phyloP scores from a whole-genome alignment of 2,329 filamentous ascomycete genomes.

The Cladosporium sp. region DNA sequence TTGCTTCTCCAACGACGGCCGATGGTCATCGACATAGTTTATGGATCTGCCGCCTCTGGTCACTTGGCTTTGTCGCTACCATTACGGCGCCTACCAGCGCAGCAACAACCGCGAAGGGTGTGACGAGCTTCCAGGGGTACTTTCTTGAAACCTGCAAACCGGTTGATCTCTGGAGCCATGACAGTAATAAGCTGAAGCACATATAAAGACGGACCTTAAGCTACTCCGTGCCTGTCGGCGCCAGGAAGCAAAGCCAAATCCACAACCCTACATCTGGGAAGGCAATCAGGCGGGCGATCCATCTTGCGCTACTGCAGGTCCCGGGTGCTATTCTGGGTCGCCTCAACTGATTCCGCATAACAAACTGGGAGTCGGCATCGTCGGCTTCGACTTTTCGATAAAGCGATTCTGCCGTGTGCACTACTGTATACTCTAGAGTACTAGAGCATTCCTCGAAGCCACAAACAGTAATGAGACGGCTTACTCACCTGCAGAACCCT shows the following conservation, averaged over 20 bases:
- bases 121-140: background rate
- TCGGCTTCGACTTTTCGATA: background rate
- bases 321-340: slow-evolving; percentile 6
- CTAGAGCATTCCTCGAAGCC: background rate
- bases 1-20: slow-evolving; percentile 4
- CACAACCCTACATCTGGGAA: background rate
- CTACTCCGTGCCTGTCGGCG: slow-evolving; percentile 1
- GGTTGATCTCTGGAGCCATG: background rate
- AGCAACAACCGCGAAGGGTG: background rate
- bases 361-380: background rate
- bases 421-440: background rate
- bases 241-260: background rate
- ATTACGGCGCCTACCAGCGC: background rate
- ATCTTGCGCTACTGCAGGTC: slow-evolving; percentile 10
- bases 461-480: background rate
- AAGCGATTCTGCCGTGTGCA: background rate
- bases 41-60: background rate
- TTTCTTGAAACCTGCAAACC: slow-evolving; percentile 5
- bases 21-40: background rate
- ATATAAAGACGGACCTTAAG: slow-evolving; percentile 3
- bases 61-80: background rate
- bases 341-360: background rate
- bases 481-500: background rate
- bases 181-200: background rate
- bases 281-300: background rate